A percentile compares a stretch with the other conserved stretches of the same genome.
These are phyloP conservation scores for Boletus vinaceobasis DNA, from an alignment of 768 basidiomycete species.

Conservation along the genomic window DNA sequence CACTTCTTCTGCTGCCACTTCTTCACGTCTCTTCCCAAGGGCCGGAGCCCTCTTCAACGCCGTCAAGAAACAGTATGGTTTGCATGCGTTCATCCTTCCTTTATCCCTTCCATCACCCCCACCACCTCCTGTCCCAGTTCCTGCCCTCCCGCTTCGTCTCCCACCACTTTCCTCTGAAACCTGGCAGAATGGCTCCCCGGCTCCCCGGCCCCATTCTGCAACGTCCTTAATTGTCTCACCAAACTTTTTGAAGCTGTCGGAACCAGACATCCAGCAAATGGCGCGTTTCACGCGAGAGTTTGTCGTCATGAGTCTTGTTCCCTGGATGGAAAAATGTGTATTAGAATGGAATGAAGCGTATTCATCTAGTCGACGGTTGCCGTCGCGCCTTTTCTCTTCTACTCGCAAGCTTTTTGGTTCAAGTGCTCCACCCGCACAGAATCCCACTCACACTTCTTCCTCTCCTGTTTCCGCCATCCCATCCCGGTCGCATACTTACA, in stretches of 20 bases:
- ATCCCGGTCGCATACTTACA: slow-evolving; percentile 37
- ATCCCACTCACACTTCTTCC: slow-evolving; percentile 36
- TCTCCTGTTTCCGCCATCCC: slow-evolving; percentile 37
- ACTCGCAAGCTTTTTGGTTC: slow-evolving; percentile 82
- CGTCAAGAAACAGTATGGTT: slow-evolving; percentile 81
- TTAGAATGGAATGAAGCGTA: slow-evolving; percentile 93
- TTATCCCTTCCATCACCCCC: slow-evolving; percentile 59
- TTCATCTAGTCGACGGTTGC: slow-evolving; percentile 72
- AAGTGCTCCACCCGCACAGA: slow-evolving; percentile 46
- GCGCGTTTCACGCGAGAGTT: slow-evolving; percentile 84
- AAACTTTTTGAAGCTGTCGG: slow-evolving; percentile 50
- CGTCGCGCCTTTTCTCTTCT: slow-evolving; percentile 81
- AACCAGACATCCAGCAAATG: slow-evolving; percentile 71
- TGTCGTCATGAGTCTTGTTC: slow-evolving; percentile 81
- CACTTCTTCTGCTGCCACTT: neutral
- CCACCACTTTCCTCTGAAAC: slow-evolving; percentile 42
- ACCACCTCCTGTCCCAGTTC: slow-evolving; percentile 66
- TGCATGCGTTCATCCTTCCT: slow-evolving; percentile 70
- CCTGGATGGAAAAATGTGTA: slow-evolving; percentile 96
- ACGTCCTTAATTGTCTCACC: slow-evolving; percentile 4
- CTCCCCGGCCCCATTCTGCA: neutral
- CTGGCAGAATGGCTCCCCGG: slow-evolving; percentile 19
- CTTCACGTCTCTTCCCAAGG: slow-evolving; percentile 38
- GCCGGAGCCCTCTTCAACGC: slow-evolving; percentile 79
- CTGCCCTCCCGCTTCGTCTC: slow-evolving; percentile 61